These are phyloP conservation scores for Glaciozyma martinii DNA, from an alignment of 768 basidiomycete species.

Conservation along the genomic window DNA sequence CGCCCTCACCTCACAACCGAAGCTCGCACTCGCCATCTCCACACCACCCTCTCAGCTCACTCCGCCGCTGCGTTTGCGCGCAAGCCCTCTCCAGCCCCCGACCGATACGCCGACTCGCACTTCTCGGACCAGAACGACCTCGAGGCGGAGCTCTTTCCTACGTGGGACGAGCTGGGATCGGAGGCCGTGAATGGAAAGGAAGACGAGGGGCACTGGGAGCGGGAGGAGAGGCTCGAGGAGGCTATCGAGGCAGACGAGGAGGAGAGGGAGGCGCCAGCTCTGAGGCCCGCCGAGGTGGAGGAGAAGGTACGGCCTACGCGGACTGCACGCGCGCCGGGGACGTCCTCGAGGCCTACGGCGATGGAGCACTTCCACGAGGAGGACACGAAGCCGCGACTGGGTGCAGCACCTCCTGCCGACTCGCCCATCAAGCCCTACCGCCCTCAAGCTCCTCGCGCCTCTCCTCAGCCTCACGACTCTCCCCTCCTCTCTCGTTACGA, in stretches of 20 bases:
- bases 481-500: slow-evolving; percentile 23
- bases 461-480: slow-evolving; percentile 7
- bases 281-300: no score
- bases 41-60: no score
- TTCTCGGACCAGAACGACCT: no score
- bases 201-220: neutral
- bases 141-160: no score
- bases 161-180: neutral
- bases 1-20: no score
- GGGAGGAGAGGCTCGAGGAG: neutral
- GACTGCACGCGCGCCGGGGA: neutral
- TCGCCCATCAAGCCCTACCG: neutral
- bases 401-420: neutral
- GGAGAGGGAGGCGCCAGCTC: neutral
- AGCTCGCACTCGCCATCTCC: no score
- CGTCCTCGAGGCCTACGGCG: neutral
- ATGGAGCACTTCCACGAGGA: neutral
- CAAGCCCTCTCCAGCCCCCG: no score
- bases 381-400: neutral
- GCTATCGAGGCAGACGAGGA: neutral
- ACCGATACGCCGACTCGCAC: no score
- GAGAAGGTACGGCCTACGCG: neutral
- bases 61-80: no score
- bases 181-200: neutral
- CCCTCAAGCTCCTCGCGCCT: neutral